phyloP scores from a whole-genome alignment of 768 basidiomycete genomes.

The Russula dissimulans region DNA sequence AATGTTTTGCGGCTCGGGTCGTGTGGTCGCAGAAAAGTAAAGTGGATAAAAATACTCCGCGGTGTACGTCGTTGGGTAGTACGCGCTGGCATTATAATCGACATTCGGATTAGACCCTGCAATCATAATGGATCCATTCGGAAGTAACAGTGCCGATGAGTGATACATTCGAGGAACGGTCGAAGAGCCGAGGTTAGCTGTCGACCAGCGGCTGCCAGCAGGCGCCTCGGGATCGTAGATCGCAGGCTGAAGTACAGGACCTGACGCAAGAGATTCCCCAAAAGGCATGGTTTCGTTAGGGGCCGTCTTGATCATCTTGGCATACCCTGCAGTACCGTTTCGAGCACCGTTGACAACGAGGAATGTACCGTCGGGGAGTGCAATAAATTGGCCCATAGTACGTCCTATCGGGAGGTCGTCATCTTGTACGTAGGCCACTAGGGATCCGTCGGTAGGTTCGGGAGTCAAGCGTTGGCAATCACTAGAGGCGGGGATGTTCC shows the following conservation, averaged over 20 bases:
- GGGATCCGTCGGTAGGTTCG: slow-evolving; percentile 62
- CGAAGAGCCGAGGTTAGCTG: slow-evolving; percentile 49
- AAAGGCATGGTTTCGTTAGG: slow-evolving; percentile 48
- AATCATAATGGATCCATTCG: slow-evolving; percentile 77
- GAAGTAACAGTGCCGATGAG: slow-evolving; percentile 81
- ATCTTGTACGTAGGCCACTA: slow-evolving; percentile 54
- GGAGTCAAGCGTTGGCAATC: slow-evolving; percentile 84
- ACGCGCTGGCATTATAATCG: slow-evolving; percentile 56
- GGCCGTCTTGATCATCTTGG: slow-evolving; percentile 35
- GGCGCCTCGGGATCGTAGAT: slow-evolving; percentile 75
- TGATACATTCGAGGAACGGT: slow-evolving; percentile 81
- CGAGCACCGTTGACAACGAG: slow-evolving; percentile 72
- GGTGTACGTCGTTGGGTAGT: slow-evolving; percentile 69
- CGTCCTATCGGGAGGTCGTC: slow-evolving; percentile 67
- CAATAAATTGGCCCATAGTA: slow-evolving; percentile 90
- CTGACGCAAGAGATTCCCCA: slow-evolving; percentile 67
- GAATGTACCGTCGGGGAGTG: slow-evolving; percentile 69
- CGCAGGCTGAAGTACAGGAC: slow-evolving; percentile 69
- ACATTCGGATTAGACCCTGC: slow-evolving; percentile 92
- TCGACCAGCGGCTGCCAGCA: slow-evolving; percentile 66
- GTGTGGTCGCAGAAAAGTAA: slow-evolving; percentile 63
- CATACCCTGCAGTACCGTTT: slow-evolving; percentile 87
- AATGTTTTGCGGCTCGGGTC: slow-evolving; percentile 61
- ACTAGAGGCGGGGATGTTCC: slow-evolving; percentile 54
- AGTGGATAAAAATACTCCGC: slow-evolving; percentile 88